phyloP scores from a whole-genome alignment of 176 grass and related monocot genomes.

The Rhynchospora breviuscula region DNA sequence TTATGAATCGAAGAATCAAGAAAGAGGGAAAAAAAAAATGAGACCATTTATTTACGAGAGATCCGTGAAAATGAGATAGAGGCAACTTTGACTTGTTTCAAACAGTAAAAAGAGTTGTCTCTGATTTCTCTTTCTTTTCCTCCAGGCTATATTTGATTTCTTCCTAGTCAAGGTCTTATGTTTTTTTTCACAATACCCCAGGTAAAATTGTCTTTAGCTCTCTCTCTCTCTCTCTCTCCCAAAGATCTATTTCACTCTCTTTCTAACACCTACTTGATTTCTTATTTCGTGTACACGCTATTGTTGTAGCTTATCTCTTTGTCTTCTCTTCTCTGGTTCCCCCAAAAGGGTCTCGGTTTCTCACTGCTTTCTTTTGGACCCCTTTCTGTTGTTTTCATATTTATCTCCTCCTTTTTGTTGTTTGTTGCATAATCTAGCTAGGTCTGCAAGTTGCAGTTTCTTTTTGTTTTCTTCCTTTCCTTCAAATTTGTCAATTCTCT shows the following conservation, averaged over 20 bases:
- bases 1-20: not conserved
- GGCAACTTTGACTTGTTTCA: constrained; percentile 9
- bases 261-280: not conserved
- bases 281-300: not conserved
- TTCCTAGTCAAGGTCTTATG: not conserved
- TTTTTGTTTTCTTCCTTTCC: not conserved
- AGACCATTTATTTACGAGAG: not conserved
- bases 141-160: not conserved
- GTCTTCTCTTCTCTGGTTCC: not conserved
- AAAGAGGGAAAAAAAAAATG: not conserved
- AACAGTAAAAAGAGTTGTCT: constrained; percentile 16
- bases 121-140: not conserved
- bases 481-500: constrained; percentile 2
- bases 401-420: not conserved
- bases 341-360: not conserved
- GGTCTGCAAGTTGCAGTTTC: not conserved
- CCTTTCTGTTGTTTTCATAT: not conserved
- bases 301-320: not conserved
- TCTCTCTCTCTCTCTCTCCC: too few relatives aligned
- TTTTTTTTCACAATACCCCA: not conserved
- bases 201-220: not conserved
- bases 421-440: not conserved
- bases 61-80: too few relatives aligned
- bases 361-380: not conserved
- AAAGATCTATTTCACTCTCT: not conserved